Evolutionary conservation across 305 asterid species (phyloP), one percentile per base, ranked within the genome.

Genomic region (Coffea humblotiana): DNA sequence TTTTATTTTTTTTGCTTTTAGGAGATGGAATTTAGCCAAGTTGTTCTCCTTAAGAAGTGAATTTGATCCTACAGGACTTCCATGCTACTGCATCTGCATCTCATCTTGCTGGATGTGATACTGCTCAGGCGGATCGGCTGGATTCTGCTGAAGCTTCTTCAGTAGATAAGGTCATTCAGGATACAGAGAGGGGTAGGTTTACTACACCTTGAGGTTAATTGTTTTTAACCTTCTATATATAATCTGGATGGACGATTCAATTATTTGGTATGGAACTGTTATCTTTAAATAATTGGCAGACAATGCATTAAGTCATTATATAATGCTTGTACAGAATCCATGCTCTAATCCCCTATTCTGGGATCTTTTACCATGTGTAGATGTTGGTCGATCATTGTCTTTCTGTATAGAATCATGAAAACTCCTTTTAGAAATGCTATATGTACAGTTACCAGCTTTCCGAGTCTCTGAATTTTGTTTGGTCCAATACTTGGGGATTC

Each of bases 21-120:
- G 54, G 40, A 0, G 16, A 18, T 16, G 76, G 29, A 23, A n/a
- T 18, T 70, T 54, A 16, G 35, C 37, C 29, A 14, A 60, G 5
- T 70, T 47, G 6, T 63, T 32, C 25, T 63, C 58, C 43, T 60
- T 3, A 68, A 37, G n/a, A 16, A 47, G 37, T 56, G 14, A 48
- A 78, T 79, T 54, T 56, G 35, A 61, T 81, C 15, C 69, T 37
- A 35, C 85, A 84, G 87, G 87, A 81, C 48, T 25, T 15, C 56
- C 76, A 52, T 29, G 79, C 72, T 64, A 19, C 51, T 60, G 84
- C 66, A 54, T 75, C 87, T 47, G 40, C 82, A 18, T 75, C 79
- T 48, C 82, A 78, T 27, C 7, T 43, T 67, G 64, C 68, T 73
- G 43, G 71, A n/a, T 58, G 66, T 45, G 72, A 49, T 25, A 47